phyloP scores from a whole-genome alignment of 2,329 filamentous ascomycete species.

The Ophiocordyceps sinensis region DNA sequence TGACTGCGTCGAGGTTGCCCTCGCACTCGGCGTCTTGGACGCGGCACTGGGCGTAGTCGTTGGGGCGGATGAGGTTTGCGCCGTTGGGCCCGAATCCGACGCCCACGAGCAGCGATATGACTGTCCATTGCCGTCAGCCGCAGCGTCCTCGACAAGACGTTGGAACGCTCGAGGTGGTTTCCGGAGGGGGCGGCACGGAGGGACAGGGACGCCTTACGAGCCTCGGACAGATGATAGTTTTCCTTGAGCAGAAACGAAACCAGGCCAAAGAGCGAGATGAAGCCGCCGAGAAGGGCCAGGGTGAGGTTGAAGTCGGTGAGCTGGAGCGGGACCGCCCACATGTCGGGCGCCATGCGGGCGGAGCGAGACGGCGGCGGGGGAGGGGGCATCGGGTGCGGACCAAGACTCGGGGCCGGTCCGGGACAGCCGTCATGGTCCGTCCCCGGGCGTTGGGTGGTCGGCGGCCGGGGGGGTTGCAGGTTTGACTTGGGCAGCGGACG shows the following conservation, averaged over 20 bases:
- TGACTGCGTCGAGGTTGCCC: conserved; percentile 53
- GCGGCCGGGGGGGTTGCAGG: no score
- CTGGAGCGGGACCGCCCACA: conserved; percentile 30
- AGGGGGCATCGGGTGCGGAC: neutral
- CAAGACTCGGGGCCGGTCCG: neutral
- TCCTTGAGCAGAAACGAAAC: conserved; percentile 86
- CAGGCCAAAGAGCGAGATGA: conserved; percentile 78
- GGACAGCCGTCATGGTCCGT: neutral
- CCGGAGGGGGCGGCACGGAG: neutral
- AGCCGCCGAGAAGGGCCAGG: conserved; percentile 67
- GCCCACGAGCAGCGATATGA: conserved; percentile 72
- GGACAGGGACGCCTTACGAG: conserved; percentile 38
- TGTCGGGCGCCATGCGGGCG: conserved; percentile 4
- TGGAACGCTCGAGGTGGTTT: no score
- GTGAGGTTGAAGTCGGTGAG: conserved; percentile 74
- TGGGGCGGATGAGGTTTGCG: conserved; percentile 59
- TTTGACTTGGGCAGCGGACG: no score
- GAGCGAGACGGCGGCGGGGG: conserved; percentile 8
- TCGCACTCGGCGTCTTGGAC: conserved; percentile 16
- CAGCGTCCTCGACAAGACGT: no score
- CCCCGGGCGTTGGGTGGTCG: neutral
- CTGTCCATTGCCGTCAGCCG: conserved; percentile 13
- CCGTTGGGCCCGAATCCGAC: conserved; percentile 66
- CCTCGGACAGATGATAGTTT: conserved; percentile 81
- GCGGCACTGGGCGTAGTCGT: conserved; percentile 50